Evolutionary conservation across 225 moss, liverwort and hornwort species (phyloP).

Genomic region (Takakia lepidozioides): DNA sequence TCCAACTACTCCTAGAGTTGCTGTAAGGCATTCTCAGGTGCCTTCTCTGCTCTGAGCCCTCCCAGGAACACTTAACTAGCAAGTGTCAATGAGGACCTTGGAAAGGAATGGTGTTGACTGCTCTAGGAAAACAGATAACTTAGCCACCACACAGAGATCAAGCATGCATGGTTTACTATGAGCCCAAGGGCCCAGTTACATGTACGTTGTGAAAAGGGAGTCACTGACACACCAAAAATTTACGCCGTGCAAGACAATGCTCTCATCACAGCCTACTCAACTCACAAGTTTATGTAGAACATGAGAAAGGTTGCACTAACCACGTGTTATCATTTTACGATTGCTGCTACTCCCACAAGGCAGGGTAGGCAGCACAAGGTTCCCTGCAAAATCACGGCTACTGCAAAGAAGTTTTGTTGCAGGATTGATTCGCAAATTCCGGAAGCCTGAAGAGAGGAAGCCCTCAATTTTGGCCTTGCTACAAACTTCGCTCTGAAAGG

Average conservation of each 20-base stretch:
- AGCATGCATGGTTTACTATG: conserved; percentile 81
- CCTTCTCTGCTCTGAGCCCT: no score
- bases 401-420: no score
- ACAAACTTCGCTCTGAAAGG: conserved; percentile 19
- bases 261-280: no score
- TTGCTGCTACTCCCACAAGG: conserved; percentile 9
- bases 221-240: neutral
- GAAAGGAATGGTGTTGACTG: no score
- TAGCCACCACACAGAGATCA: no score
- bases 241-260: neutral
- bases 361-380: neutral
- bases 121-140: no score
- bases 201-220: neutral
- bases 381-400: conserved; percentile 7
- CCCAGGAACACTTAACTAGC: no score
- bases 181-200: conserved; percentile 64
- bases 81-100: no score
- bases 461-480: conserved; percentile 15
- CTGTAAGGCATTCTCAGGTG: no score
- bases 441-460: conserved; percentile 12
- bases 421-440: conserved; percentile 12
- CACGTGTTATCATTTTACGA: conserved; percentile 29
- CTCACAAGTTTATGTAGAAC: no score
- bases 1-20: no score
- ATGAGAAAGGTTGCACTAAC: no score